Percentiles rank a stretch among this genome's conserved stretches.
Evolutionary conservation across 441 rosid species (phyloP).

Genomic region (Syzygium malaccense): DNA sequence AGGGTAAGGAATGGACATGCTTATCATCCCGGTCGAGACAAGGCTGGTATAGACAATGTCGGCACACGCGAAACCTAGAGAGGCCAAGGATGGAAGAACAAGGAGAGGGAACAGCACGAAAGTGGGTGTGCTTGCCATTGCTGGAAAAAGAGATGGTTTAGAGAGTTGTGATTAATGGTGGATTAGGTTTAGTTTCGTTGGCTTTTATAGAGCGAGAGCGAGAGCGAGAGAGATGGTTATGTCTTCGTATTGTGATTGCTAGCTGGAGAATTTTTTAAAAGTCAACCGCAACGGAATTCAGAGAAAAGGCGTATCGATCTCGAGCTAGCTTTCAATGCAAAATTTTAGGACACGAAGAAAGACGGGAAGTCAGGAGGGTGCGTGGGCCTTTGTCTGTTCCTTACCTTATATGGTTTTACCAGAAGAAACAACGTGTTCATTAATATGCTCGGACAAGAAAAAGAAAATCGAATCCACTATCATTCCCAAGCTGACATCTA

Average conservation of each 20-base stretch:
- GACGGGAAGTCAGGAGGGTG: neutral
- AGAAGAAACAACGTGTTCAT: neutral
- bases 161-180: slow-evolving; percentile 10
- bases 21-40: neutral
- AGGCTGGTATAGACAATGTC: neutral
- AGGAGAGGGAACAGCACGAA: neutral
- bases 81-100: neutral
- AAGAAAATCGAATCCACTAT: neutral
- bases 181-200: neutral
- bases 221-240: neutral
- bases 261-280: neutral
- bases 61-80: neutral
- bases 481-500: neutral
- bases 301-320: neutral
- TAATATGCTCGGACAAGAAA: neutral
- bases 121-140: neutral
- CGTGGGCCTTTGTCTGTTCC: neutral
- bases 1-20: slow-evolving; percentile 3
- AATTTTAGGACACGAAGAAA: neutral
- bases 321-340: neutral
- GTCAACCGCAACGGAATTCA: neutral
- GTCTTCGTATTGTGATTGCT: neutral
- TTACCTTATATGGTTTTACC: neutral
- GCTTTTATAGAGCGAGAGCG: neutral
- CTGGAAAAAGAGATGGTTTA: slow-evolving; percentile 13